Evolutionary conservation across 176 grass and related monocot genomes (phyloP), one percentile per base, ranked within the genome.

Genomic region (Paspalum notatum): DNA sequence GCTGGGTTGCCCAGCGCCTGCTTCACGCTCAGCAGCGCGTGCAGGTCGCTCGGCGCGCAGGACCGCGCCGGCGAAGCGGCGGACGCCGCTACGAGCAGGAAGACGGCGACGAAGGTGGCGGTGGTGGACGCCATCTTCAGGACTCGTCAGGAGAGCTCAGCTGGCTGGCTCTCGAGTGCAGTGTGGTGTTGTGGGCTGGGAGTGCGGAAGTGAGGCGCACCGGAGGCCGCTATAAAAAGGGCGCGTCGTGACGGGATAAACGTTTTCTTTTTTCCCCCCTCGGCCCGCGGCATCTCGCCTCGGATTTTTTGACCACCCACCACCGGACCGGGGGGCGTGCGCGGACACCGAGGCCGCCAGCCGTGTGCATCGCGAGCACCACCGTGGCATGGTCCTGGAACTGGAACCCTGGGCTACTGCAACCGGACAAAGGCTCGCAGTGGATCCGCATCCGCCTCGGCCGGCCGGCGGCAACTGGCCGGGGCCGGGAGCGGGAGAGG

Each of bases 1-100:
- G 38, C 12, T 1, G 91, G 91, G 84, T 85, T 91, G 51, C 84
- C 81, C n/a, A 93, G 78, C 39, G 89, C 49, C 53, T 85, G 60
- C 85, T 97, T 93, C 71, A 97, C 77, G 9, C 45, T 80, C 43
- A 93, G 75, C 72, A 93, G 88, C 39, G 84, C 81, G 46, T 43
- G 78, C 14, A 75, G 86, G 81, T 97, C 94, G 10, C 58, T 48
- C 66, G 61, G 46, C 18, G 81, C 8, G 85, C 93, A 65, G 22
- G 71, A 71, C 18, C 15, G 51, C 66, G 73, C 78, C 52, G 62
- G 9, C 20, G 74, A 6, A 41, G 77, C 12, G 0, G 61, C 16
- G 8, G 69, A 18, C 26, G 72, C n/a, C 18, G 62, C 77, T 17
- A 46, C 66, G 1, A 83, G 39, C 37, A 85, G 1, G 22, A 80